Conservation (phyloP, 768 basidiomycete species). For the Auriculariales sp. region DNA sequence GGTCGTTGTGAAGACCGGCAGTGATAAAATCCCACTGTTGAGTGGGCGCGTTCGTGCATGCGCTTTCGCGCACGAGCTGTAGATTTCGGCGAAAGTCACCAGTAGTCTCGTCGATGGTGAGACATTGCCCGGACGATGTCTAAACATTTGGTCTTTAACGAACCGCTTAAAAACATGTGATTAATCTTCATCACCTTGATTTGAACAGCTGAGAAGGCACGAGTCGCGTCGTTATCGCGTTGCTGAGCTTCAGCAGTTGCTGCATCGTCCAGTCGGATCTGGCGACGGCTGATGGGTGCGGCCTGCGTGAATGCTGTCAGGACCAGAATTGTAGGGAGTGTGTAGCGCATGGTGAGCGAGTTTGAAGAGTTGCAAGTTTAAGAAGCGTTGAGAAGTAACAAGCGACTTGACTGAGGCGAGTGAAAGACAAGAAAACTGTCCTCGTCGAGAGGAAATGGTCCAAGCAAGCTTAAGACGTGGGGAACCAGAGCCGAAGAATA, state of each 20-base stretch:
- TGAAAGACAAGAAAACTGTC: neutral
- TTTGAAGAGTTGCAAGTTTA: neutral
- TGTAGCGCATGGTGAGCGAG: neutral
- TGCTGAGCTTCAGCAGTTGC: slow-evolving; percentile 2
- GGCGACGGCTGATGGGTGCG: neutral
- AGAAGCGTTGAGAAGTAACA: neutral
- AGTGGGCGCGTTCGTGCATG: neutral
- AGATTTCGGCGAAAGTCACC: slow-evolving; percentile 5
- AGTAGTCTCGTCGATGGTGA: slow-evolving; percentile 1
- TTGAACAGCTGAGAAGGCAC: slow-evolving; percentile 2
- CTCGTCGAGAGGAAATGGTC: neutral
- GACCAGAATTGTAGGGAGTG: neutral
- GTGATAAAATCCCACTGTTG: slow-evolving; percentile 6
- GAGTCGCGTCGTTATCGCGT: slow-evolving; percentile 3
- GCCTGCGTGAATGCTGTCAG: neutral
- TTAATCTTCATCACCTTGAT: too few relatives aligned
- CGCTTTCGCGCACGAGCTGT: neutral
- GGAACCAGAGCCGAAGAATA: neutral
- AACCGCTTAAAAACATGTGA: too few relatives aligned
- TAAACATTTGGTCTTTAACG: too few relatives aligned
- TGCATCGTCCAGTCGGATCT: neutral
- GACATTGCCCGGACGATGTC: slow-evolving; percentile 1
- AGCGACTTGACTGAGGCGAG: neutral
- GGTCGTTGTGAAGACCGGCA: slow-evolving; percentile 2
- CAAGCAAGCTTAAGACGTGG: neutral